Evolutionary conservation across 129 eudicot species (phyloP).

Genomic region (Helichrysum umbraculigerum): DNA sequence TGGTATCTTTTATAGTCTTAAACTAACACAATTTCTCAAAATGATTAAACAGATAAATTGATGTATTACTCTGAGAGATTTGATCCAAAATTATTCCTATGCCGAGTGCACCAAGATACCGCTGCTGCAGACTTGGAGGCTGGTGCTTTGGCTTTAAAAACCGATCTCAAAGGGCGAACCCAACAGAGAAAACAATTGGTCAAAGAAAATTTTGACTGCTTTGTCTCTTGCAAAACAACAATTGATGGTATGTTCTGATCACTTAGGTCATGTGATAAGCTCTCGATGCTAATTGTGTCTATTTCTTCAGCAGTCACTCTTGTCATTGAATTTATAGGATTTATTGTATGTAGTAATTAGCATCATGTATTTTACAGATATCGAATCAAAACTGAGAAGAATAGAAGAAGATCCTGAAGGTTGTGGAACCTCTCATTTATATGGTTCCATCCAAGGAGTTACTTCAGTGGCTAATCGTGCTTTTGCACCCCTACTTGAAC

Average conservation of each 20-base stretch:
- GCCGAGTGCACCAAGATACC: conserved; percentile 93
- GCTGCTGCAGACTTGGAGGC: conserved; percentile 90
- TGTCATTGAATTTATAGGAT: conserved; percentile 7
- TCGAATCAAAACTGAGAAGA: conserved; percentile 86
- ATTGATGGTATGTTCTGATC: conserved; percentile 73
- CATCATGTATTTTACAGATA: conserved; percentile 51
- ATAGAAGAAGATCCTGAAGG: conserved; percentile 99
- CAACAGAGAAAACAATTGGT: conserved; percentile 87
- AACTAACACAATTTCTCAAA: conserved; percentile 29
- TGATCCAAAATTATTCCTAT: conserved; percentile 76
- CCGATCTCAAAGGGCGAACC: conserved; percentile 88
- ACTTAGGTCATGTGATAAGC: not conserved
- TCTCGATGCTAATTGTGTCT: not conserved
- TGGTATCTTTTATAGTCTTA: conserved; percentile 12
- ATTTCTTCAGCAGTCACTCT: conserved; percentile 4
- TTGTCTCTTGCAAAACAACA: conserved; percentile 98
- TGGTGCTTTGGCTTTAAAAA: conserved; percentile 83
- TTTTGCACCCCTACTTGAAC: conserved; percentile 91
- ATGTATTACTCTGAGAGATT: conserved; percentile 91
- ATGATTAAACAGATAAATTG: conserved; percentile 65
- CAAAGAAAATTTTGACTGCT: conserved; percentile 99
- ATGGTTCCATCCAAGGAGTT: conserved; percentile 78
- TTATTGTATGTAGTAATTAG: conserved; percentile 13
- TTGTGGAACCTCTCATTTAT: conserved; percentile 82
- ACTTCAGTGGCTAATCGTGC: conserved; percentile 87